A percentile compares a stretch with the other conserved stretches of the same genome.
These are phyloP conservation scores for Nepenthes alata DNA, from an alignment of 179 eudicot genomes.

Conservation along the genomic window DNA sequence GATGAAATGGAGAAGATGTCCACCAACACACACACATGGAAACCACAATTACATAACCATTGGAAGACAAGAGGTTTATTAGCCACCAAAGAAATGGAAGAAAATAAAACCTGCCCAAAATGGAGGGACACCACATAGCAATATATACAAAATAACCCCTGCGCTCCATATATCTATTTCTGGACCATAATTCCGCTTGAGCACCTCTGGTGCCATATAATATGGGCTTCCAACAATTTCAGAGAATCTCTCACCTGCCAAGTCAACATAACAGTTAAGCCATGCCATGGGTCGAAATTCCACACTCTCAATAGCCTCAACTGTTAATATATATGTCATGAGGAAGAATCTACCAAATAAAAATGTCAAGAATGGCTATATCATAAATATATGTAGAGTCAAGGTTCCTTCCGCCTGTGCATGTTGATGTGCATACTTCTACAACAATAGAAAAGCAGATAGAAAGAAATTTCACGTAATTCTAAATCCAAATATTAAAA, in stretches of 20 bases:
- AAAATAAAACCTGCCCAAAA: constrained; percentile 81
- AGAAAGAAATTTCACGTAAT: no score
- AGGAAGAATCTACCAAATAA: no score
- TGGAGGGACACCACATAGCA: constrained; percentile 94
- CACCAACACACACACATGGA: neutral
- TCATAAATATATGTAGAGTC: no score
- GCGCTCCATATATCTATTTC: constrained; percentile 99
- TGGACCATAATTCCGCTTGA: constrained; percentile 82
- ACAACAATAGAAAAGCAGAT: no score
- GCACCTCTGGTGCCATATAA: constrained; percentile 94
- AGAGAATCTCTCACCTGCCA: constrained; percentile 61
- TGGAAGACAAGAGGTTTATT: neutral
- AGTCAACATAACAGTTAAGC: neutral
- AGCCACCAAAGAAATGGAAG: neutral
- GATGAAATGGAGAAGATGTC: neutral
- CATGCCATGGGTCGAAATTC: no score
- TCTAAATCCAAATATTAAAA: no score
- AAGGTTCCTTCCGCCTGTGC: no score
- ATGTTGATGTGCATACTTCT: no score
- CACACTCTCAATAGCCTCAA: no score
- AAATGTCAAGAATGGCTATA: no score
- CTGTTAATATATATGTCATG: no score
- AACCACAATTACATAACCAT: neutral
- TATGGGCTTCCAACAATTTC: constrained; percentile 94
- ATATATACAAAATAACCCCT: constrained; percentile 84